Conservation (phyloP, 73 alveolate genomes). For the Uronychia setigera region DNA sequence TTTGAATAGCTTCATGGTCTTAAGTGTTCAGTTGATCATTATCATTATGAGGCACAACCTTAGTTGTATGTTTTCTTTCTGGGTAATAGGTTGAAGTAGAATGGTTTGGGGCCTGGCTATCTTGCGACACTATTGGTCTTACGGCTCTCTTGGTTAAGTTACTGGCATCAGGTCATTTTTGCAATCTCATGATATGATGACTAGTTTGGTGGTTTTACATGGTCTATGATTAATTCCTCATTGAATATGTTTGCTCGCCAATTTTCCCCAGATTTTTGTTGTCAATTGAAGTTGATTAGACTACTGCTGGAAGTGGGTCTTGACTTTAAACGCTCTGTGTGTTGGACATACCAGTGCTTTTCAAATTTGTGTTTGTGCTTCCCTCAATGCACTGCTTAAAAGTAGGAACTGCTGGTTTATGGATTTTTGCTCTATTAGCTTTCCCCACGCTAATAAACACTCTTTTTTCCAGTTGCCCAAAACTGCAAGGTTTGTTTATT, state of each 20-base stretch:
- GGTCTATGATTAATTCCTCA: too few relatives aligned
- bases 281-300: neutral
- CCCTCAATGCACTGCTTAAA: neutral
- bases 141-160: neutral
- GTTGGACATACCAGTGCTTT: neutral
- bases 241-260: neutral
- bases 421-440: neutral
- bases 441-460: neutral
- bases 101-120: neutral
- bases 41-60: neutral
- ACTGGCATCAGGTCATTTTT: neutral
- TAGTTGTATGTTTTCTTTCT: neutral
- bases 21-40: neutral
- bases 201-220: too few relatives aligned
- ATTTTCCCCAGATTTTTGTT: neutral
- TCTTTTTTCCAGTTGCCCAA: neutral
- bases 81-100: too few relatives aligned
- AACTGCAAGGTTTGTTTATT: neutral
- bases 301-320: neutral
- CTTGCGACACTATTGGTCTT: neutral
- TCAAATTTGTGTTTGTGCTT: neutral
- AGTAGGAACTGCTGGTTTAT: neutral
- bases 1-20: neutral
- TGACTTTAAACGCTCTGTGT: neutral
- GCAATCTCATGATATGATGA: too few relatives aligned